Conservation (phyloP, 1,284 basidiomycete species). For the Inonotus hispidus region DNA sequence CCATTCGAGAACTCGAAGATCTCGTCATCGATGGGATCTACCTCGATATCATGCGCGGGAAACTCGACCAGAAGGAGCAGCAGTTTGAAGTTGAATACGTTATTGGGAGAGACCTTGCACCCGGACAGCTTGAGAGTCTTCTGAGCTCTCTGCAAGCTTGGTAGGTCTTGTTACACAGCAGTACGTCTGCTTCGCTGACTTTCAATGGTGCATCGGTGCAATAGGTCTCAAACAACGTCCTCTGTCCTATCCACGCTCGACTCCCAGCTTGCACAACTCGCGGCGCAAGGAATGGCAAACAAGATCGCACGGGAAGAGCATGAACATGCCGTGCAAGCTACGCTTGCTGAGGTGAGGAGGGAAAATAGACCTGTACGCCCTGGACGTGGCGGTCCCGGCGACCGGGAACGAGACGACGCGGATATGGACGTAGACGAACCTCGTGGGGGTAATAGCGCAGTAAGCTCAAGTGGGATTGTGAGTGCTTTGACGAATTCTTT, state of each 20-base stretch:
- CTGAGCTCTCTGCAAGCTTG: conserved; percentile 64
- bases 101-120: conserved; percentile 81
- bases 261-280: conserved; percentile 44
- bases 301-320: conserved; percentile 40
- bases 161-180: conserved; percentile 36
- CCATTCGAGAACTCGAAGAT: conserved; percentile 85
- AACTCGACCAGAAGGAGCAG: conserved; percentile 85
- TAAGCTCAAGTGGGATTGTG: neutral
- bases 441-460: conserved; percentile 2
- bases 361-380: conserved; percentile 25
- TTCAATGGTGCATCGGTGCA: conserved; percentile 8
- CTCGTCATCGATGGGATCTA: conserved; percentile 95
- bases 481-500: neutral
- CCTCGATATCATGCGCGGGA: conserved; percentile 80
- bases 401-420: conserved; percentile 23
- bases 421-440: conserved; percentile 46
- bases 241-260: conserved; percentile 51
- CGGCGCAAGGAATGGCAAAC: conserved; percentile 32
- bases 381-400: conserved; percentile 28
- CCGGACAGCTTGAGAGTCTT: conserved; percentile 56
- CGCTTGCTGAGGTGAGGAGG: conserved; percentile 48
- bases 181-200: neutral
- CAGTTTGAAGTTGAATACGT: conserved; percentile 88
- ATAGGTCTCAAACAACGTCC: conserved; percentile 72
- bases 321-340: conserved; percentile 39